These are phyloP conservation scores for Heteromeles arbutifolia DNA, from an alignment of 306 rosid genomes.

Conservation along the genomic window DNA sequence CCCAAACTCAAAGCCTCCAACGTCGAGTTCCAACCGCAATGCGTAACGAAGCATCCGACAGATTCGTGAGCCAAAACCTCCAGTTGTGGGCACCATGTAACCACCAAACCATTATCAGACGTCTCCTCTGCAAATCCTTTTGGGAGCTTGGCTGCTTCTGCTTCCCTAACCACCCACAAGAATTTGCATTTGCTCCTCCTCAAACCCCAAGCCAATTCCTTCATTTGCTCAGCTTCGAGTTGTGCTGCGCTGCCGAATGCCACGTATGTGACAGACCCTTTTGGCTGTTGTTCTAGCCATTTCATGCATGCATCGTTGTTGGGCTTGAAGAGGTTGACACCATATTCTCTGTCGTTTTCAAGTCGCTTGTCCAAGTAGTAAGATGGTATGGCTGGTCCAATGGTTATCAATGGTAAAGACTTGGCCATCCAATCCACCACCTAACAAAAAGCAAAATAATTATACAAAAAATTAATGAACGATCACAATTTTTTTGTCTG, in stretches of 20 bases:
- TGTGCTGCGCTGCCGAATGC: neutral
- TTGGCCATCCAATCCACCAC: neutral
- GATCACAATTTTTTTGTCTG: neutral
- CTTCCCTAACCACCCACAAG: neutral
- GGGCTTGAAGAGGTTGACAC: neutral
- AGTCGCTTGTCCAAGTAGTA: neutral
- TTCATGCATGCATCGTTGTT: neutral
- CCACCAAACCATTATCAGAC: neutral
- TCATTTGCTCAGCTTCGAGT: neutral
- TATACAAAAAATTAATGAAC: neutral
- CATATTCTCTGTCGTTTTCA: neutral
- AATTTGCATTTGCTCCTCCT: neutral
- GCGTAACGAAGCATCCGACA: neutral
- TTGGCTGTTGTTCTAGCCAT: neutral
- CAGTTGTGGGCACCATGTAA: neutral
- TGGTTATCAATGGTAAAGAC: neutral
- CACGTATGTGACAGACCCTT: neutral
- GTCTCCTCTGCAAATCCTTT: neutral
- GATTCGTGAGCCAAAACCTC: neutral
- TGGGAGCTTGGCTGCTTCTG: neutral
- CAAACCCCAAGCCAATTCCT: neutral
- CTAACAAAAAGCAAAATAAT: neutral
- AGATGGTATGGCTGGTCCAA: neutral
- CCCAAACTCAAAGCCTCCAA: neutral
- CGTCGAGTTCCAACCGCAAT: neutral